A percentile compares a stretch with the other conserved stretches of the same genome.
Evolutionary conservation across 306 rosid species (phyloP).

Genomic region (Dryas octopetala): DNA sequence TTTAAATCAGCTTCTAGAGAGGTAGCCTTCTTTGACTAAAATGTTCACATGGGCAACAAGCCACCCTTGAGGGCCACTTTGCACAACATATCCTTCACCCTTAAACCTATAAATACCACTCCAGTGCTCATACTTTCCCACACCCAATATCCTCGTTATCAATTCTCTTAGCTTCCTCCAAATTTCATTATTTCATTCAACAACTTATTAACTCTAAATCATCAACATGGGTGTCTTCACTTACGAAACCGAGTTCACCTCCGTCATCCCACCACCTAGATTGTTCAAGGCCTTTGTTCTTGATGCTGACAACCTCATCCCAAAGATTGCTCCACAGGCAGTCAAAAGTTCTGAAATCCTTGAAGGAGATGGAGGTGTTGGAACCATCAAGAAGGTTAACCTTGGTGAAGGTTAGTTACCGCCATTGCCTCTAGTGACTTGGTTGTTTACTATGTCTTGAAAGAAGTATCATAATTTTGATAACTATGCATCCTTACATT

Average conservation of each 20-base stretch:
- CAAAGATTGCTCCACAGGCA: too few relatives aligned
- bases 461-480: too few relatives aligned
- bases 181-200: neutral
- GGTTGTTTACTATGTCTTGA: too few relatives aligned
- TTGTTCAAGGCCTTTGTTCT: too few relatives aligned
- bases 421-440: too few relatives aligned
- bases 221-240: slow-evolving; percentile 15
- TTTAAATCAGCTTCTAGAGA: neutral
- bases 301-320: too few relatives aligned
- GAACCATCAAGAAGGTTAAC: too few relatives aligned
- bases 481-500: too few relatives aligned
- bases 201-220: neutral
- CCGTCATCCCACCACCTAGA: slow-evolving; percentile 26
- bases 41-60: neutral
- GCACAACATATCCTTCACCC: neutral
- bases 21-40: neutral
- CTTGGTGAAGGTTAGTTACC: too few relatives aligned
- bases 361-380: too few relatives aligned
- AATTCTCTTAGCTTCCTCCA: neutral
- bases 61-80: neutral
- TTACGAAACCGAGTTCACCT: neutral
- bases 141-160: neutral
- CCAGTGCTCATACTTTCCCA: neutral
- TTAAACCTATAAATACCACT: slow-evolving; percentile 1
- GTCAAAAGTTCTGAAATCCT: too few relatives aligned